Evolutionary conservation across 805 yeast species (phyloP), one percentile per base, ranked within the genome.

Genomic region (Teunomyces tritomae): DNA sequence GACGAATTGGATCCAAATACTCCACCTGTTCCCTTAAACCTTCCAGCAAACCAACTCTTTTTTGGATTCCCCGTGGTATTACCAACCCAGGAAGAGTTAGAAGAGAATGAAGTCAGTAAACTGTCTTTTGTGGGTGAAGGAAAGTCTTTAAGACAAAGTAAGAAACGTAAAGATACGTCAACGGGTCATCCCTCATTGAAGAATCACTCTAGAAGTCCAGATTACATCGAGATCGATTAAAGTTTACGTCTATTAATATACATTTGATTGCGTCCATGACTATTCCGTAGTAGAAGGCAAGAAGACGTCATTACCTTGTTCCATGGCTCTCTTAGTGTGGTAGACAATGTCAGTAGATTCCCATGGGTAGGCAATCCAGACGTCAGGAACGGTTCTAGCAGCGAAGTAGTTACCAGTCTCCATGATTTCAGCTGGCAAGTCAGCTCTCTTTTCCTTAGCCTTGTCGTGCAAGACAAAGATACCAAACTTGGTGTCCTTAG

Each of bases 291-390:
- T 57, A 33, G 72, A 69, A 10, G 74, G 71, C 48, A 73, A 62
- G 54, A 73, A 73, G 6, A 71, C 76, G 59, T 87, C 91, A 58
- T 86, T 85, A 27, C 86, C 91, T 69, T 87, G 94, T 58, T 78
- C 80, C 52, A 82, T 74, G 35, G 92, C 91, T 73, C 70, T 81
- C 65, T 77, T 74, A 33, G 87, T 85, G 57, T 87, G 94, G 63
- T 70, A 73, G 20, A 84, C 89, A 59, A 87, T 86, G 64, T 87
- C 91, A 48, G 78, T 76, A 14, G 86, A 78, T 64, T 87, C 94
- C 95, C 95, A 87, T 40, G 95, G 95, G 59, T 87, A 87, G 17
- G 94, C 91, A 55, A 84, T 86, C 95, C 95, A 87, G 49, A 76
- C 75, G 60, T 87, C 94, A 30, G 87, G 90, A 39, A 86, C 87